Evolutionary conservation across 2,329 filamentous ascomycete genomes (phyloP).

Genomic region (Stagonosporopsis tanaceti): DNA sequence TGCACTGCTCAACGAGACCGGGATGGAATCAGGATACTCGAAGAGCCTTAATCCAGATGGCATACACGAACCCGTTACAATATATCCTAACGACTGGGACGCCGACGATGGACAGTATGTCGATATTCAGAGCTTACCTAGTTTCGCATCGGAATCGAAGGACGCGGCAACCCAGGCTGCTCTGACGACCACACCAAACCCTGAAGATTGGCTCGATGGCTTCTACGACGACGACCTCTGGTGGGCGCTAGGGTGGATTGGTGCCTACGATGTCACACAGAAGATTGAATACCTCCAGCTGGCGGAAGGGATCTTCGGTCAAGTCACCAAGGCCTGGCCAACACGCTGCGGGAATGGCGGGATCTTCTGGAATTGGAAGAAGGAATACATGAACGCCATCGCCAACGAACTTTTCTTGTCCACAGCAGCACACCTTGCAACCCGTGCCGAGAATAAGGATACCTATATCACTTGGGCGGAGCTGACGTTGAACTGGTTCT

Average conservation of each 20-base stretch:
- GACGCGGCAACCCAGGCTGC: slow-evolving; percentile 11
- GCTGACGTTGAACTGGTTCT: slow-evolving; percentile 62
- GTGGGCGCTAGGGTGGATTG: slow-evolving; percentile 63
- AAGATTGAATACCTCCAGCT: slow-evolving; percentile 56
- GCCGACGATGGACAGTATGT: slow-evolving; percentile 14
- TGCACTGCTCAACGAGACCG: slow-evolving; percentile 15
- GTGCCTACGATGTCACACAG: slow-evolving; percentile 61
- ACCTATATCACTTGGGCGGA: slow-evolving; percentile 58
- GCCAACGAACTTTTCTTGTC: slow-evolving; percentile 65
- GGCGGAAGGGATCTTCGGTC: slow-evolving; percentile 59
- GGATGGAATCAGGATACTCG: slow-evolving; percentile 27
- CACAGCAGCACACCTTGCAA: slow-evolving; percentile 64
- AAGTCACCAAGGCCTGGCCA: slow-evolving; percentile 51
- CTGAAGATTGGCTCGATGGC: slow-evolving; percentile 50
- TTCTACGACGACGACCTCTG: slow-evolving; percentile 63
- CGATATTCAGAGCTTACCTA: slow-evolving; percentile 21
- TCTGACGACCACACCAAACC: slow-evolving; percentile 23
- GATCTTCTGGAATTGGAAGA: slow-evolving; percentile 58
- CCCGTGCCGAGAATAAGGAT: slow-evolving; percentile 51
- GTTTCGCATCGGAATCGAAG: slow-evolving; percentile 10
- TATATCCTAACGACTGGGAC: slow-evolving; percentile 34
- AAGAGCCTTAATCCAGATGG: slow-evolving; percentile 28
- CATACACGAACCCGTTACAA: slow-evolving; percentile 27
- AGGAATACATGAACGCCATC: slow-evolving; percentile 61
- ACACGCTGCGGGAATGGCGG: slow-evolving; percentile 57